These are phyloP conservation scores for Penicillium verrucosum DNA, from an alignment of 2,329 filamentous ascomycete genomes.

Conservation along the genomic window DNA sequence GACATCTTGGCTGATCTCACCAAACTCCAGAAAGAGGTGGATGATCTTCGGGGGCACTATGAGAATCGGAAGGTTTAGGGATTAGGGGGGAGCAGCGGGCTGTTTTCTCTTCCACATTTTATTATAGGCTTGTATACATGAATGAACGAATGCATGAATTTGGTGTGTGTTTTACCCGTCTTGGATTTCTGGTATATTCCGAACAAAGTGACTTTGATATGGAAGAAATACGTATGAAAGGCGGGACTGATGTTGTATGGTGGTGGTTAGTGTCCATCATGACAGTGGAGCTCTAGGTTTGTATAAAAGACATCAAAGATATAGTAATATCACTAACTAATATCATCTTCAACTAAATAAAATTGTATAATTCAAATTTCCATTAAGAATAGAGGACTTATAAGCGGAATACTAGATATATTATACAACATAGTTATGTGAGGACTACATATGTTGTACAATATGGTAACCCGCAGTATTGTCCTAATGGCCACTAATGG, in stretches of 20 bases:
- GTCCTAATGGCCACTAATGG: background rate
- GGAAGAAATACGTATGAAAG: background rate
- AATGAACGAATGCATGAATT: constrained; percentile 15
- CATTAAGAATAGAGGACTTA: background rate
- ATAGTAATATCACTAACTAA: too few relatives aligned
- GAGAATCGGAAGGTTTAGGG: constrained; percentile 32
- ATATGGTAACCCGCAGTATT: background rate
- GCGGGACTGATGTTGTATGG: background rate
- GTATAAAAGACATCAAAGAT: too few relatives aligned
- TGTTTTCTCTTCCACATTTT: constrained; percentile 7
- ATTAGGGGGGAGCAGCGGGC: constrained; percentile 18
- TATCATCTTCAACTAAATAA: background rate
- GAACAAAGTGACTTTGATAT: background rate
- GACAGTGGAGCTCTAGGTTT: background rate
- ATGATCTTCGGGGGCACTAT: constrained; percentile 51
- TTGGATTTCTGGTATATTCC: background rate
- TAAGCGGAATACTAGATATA: background rate
- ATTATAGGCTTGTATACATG: constrained; percentile 13
- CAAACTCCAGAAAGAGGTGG: constrained; percentile 71
- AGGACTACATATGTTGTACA: too few relatives aligned
- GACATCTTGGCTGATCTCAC: constrained; percentile 71
- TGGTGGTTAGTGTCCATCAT: background rate
- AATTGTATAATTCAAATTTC: background rate
- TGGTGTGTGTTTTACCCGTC: background rate
- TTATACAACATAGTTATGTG: background rate